A percentile compares a stretch with the other conserved stretches of the same genome.
Evolutionary conservation across 371 early-diverging fungal species (phyloP).

Genomic region (Chytridiales sp.): DNA sequence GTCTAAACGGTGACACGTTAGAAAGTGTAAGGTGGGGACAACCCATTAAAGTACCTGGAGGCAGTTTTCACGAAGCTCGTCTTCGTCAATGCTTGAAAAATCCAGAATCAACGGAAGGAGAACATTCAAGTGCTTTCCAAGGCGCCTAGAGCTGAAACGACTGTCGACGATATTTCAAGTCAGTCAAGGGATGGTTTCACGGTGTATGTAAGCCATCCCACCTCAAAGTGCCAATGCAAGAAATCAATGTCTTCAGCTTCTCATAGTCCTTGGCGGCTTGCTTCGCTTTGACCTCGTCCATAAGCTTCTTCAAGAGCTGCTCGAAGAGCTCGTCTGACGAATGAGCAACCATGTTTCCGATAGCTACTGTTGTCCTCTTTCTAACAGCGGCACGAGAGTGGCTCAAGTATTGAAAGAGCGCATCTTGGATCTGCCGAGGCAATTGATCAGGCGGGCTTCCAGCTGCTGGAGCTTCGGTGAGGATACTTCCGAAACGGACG

Average conservation of each 20-base stretch:
- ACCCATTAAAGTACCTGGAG: constrained; percentile 53
- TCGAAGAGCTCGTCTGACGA: constrained; percentile 71
- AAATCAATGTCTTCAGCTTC: constrained; percentile 70
- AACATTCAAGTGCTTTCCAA: constrained; percentile 67
- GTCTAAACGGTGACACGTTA: constrained; percentile 34
- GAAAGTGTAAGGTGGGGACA: background rate
- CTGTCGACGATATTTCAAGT: constrained; percentile 35
- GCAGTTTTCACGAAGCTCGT: constrained; percentile 83
- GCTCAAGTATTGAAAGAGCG: constrained; percentile 65
- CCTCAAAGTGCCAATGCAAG: constrained; percentile 73
- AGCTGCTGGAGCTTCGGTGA: constrained; percentile 36
- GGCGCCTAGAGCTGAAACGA: constrained; percentile 67
- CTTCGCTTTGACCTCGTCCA: constrained; percentile 50
- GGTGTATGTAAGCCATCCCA: constrained; percentile 28
- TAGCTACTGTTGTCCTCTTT: constrained; percentile 75
- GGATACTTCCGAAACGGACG: constrained; percentile 64
- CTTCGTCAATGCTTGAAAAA: constrained; percentile 67
- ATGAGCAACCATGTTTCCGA: constrained; percentile 69
- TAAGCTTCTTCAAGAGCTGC: constrained; percentile 50
- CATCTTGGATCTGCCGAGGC: constrained; percentile 61
- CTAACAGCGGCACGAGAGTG: constrained; percentile 78
- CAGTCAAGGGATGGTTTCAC: background rate
- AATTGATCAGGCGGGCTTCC: constrained; percentile 33
- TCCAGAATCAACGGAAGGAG: constrained; percentile 67
- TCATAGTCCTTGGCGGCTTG: constrained; percentile 55